Percentiles rank a stretch among this genome's conserved stretches.
Evolutionary conservation across 176 grass and related monocot genomes (phyloP).

Genomic region (Elymus sibiricus): DNA sequence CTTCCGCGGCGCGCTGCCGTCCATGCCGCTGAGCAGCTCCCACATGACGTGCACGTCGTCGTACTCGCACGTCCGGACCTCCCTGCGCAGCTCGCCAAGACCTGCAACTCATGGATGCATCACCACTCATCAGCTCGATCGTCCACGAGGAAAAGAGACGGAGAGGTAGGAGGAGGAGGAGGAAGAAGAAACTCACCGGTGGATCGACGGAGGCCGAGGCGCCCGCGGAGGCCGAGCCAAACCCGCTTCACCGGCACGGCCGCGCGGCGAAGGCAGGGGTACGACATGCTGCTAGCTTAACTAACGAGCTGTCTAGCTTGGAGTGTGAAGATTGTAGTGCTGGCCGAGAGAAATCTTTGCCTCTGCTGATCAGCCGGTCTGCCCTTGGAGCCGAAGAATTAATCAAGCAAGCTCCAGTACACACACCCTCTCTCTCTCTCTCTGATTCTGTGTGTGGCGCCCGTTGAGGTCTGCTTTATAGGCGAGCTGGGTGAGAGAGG

Average conservation of each 20-base stretch:
- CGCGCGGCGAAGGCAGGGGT: slow-evolving; percentile 28
- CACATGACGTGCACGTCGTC: slow-evolving; percentile 79
- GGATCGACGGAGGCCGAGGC: slow-evolving; percentile 44
- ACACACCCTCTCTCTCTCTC: neutral
- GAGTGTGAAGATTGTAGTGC: neutral
- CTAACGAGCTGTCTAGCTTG: neutral
- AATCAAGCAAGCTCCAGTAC: too few species aligned
- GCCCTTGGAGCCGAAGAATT: too few species aligned
- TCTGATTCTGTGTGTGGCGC: neutral
- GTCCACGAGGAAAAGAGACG: neutral
- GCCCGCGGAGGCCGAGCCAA: slow-evolving; percentile 38
- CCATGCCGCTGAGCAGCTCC: slow-evolving; percentile 54
- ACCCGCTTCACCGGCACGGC: slow-evolving; percentile 52
- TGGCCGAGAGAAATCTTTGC: neutral
- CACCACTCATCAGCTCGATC: neutral
- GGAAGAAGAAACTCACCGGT: slow-evolving; percentile 15
- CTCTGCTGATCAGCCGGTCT: neutral
- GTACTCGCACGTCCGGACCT: slow-evolving; percentile 79
- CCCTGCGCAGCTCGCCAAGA: slow-evolving; percentile 46
- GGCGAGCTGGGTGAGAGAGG: neutral
- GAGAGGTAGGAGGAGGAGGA: neutral
- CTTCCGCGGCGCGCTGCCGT: neutral
- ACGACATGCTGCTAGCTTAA: slow-evolving; percentile 17
- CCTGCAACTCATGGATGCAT: slow-evolving; percentile 2
- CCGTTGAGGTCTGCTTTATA: neutral